A percentile compares a stretch with the other conserved stretches of the same genome.
Conservation (phyloP, 139 green algal species). For the Klebsormidium nitens region DNA sequence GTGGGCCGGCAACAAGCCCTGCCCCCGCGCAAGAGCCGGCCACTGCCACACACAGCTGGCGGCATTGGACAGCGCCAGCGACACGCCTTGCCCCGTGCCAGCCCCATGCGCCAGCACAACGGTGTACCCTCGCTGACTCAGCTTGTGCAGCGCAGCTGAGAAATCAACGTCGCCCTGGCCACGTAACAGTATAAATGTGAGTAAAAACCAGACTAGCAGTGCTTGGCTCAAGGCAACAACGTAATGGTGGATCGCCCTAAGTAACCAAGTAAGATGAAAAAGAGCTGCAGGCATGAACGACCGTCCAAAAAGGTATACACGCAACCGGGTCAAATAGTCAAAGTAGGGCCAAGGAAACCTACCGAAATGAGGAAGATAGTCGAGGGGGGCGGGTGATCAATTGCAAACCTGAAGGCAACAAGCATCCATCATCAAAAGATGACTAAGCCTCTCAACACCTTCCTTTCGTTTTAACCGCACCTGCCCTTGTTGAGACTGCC, state of each 20-base stretch:
- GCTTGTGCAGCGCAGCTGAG: conserved; percentile 34
- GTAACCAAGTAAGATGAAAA: too few relatives aligned
- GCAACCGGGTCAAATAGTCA: too few relatives aligned
- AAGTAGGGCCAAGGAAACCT: too few relatives aligned
- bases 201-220: neutral
- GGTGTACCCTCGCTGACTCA: conserved; percentile 21
- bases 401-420: conserved; percentile 20
- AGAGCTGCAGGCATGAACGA: too few relatives aligned
- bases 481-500: too few relatives aligned
- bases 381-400: conserved; percentile 29
- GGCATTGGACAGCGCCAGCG: conserved; percentile 1
- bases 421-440: too few relatives aligned
- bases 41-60: conserved; percentile 32
- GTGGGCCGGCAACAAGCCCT: conserved; percentile 10
- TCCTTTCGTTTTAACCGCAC: too few relatives aligned
- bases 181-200: too few relatives aligned
- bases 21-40: conserved; percentile 15
- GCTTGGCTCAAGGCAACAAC: too few relatives aligned
- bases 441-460: too few relatives aligned
- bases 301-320: too few relatives aligned
- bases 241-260: too few relatives aligned
- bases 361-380: conserved; percentile 37
- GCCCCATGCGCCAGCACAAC: conserved; percentile 22
- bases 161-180: conserved; percentile 40
- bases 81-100: neutral